Percentiles rank a stretch among this genome's conserved stretches.
These are phyloP conservation scores for Aspergillus ellipticus DNA, from an alignment of 495 filamentous ascomycete genomes.

Conservation along the genomic window DNA sequence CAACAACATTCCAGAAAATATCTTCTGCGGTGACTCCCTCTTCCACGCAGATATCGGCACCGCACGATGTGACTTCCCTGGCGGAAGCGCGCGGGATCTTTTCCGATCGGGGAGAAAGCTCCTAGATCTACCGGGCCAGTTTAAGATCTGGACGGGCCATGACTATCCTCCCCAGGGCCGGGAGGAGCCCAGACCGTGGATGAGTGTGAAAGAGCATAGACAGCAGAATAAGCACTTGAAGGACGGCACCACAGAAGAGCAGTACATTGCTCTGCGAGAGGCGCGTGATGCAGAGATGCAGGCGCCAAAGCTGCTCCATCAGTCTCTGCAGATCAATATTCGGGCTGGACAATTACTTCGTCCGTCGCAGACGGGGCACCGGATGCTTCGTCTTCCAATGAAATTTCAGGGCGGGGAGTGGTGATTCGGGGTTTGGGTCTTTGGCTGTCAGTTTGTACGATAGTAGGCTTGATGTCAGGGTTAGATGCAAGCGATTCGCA, in stretches of 20 bases:
- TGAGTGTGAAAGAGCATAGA: conserved; percentile 50
- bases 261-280: conserved; percentile 46
- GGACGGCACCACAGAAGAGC: conserved; percentile 31
- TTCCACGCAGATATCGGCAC: conserved; percentile 58
- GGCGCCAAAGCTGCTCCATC: conserved; percentile 52
- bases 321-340: conserved; percentile 58
- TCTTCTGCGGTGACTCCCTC: conserved; percentile 61
- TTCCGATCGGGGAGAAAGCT: conserved; percentile 45
- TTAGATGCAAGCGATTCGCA: too few species aligned
- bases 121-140: conserved; percentile 39
- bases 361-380: conserved; percentile 21
- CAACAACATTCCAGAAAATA: conserved; percentile 33
- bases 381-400: conserved; percentile 44
- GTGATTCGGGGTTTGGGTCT: too few species aligned
- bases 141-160: conserved; percentile 50
- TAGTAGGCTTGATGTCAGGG: background rate
- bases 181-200: conserved; percentile 32
- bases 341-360: conserved; percentile 48
- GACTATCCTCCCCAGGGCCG: conserved; percentile 43
- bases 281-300: conserved; percentile 45
- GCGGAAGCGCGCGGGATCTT: conserved; percentile 44
- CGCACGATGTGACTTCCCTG: conserved; percentile 59
- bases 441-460: background rate
- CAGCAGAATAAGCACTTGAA: conserved; percentile 51
- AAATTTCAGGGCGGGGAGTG: conserved; percentile 27